These are phyloP conservation scores for Trametes sanguinea DNA, from an alignment of 768 basidiomycete genomes.

Conservation along the genomic window DNA sequence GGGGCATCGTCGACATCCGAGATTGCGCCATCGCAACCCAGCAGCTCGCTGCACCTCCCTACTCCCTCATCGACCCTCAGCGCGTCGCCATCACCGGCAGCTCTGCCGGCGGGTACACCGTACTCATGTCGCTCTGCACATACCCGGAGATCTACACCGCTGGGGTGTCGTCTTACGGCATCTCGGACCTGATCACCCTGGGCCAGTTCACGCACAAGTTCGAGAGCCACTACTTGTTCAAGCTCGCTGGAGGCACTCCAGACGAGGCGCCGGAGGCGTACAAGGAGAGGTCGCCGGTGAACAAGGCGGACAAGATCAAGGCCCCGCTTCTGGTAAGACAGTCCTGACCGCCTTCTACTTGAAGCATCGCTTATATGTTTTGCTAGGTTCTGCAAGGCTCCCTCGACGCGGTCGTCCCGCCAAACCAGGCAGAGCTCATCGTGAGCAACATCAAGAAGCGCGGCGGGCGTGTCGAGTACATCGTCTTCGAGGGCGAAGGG, in stretches of 20 bases:
- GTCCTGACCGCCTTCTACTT: conserved; percentile 9
- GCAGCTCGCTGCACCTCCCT: conserved; percentile 44
- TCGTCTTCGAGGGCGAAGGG: conserved; percentile 64
- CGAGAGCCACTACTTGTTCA: conserved; percentile 57
- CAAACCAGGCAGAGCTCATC: conserved; percentile 62
- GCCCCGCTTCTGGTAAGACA: conserved; percentile 61
- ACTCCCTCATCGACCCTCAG: conserved; percentile 60
- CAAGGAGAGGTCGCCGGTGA: conserved; percentile 60
- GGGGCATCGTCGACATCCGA: conserved; percentile 75
- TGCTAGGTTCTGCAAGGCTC: conserved; percentile 69
- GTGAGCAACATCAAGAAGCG: conserved; percentile 51
- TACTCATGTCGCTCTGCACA: conserved; percentile 49
- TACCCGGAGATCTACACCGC: conserved; percentile 57
- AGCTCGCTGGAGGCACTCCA: conserved; percentile 62
- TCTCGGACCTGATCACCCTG: conserved; percentile 62
- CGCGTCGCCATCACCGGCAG: conserved; percentile 71
- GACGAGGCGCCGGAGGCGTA: conserved; percentile 59
- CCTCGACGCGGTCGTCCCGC: conserved; percentile 64
- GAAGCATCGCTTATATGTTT: not conserved
- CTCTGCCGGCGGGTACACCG: conserved; percentile 75
- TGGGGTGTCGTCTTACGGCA: conserved; percentile 65
- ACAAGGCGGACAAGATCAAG: conserved; percentile 61
- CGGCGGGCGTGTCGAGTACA: conserved; percentile 57
- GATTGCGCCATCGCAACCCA: conserved; percentile 64
- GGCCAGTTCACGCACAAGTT: conserved; percentile 73